A percentile compares a stretch with the other conserved stretches of the same genome.
Conservation (phyloP, 163 green algal species). For the Volvox carteri region DNA sequence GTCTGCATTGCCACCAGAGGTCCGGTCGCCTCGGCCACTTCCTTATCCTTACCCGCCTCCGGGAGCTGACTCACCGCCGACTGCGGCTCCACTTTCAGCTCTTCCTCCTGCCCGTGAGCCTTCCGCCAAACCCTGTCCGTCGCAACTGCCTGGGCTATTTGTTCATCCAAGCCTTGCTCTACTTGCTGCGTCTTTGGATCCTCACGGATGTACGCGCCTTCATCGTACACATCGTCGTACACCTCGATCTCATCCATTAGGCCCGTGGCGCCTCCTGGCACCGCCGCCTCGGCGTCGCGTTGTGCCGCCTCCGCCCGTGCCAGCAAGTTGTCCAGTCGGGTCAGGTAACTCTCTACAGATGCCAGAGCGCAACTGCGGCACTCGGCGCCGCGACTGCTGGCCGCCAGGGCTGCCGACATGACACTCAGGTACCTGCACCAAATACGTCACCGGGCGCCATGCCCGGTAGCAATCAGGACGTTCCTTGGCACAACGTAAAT, state of each 20-base stretch:
- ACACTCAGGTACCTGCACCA: conserved; percentile 63
- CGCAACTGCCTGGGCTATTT: too few species aligned
- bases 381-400: conserved; percentile 40
- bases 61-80: neutral
- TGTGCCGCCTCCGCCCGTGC: neutral
- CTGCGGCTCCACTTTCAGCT: neutral
- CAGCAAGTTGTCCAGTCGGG: conserved; percentile 15
- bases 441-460: too few species aligned
- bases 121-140: too few species aligned
- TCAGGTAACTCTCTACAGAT: conserved; percentile 43
- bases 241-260: conserved; percentile 46
- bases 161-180: neutral
- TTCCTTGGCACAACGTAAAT: too few species aligned
- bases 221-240: conserved; percentile 24
- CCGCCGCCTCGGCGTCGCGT: conserved; percentile 28
- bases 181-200: neutral
- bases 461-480: too few species aligned
- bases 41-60: neutral
- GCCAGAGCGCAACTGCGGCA: conserved; percentile 49
- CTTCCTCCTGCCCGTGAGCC: neutral
- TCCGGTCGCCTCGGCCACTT: neutral
- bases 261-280: conserved; percentile 27
- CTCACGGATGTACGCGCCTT: neutral
- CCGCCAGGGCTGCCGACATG: conserved; percentile 60
- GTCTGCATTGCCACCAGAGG: too few species aligned